Conservation (phyloP, 116 monocot genomes). For the Zostera marina region DNA sequence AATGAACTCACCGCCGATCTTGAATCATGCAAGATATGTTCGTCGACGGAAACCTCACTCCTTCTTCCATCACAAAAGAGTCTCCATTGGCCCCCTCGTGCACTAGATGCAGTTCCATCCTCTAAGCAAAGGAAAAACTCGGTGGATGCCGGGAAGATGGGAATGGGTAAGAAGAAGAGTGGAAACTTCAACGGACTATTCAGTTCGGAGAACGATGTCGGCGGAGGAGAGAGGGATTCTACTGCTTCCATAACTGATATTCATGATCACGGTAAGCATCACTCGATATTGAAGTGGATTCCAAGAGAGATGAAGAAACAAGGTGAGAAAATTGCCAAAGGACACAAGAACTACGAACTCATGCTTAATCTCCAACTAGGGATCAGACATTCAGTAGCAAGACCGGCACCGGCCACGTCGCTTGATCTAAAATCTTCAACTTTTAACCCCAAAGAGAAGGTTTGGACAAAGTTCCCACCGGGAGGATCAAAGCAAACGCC, state of each 20-base stretch:
- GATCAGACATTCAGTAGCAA: constrained; percentile 94
- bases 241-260: neutral
- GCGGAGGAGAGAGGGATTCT: neutral
- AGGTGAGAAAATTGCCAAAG: constrained; percentile 67
- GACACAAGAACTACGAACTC: constrained; percentile 94
- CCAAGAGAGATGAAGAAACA: constrained; percentile 50
- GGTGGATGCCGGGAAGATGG: neutral
- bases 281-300: constrained; percentile 11
- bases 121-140: neutral
- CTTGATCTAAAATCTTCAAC: constrained; percentile 75
- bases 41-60: constrained; percentile 19
- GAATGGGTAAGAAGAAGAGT: neutral
- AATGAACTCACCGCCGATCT: constrained; percentile 20
- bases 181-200: no score
- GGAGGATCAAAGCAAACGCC: constrained; percentile 91
- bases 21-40: constrained; percentile 17
- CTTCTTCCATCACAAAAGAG: constrained; percentile 66
- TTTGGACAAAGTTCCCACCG: constrained; percentile 92
- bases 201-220: neutral
- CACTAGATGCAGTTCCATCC: neutral
- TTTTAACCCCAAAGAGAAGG: constrained; percentile 87
- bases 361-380: constrained; percentile 99
- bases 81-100: constrained; percentile 18
- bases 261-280: neutral
- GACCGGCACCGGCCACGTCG: constrained; percentile 28